These are phyloP conservation scores for Trametes polyzona DNA, from an alignment of 1,284 basidiomycete species.

Conservation along the genomic window DNA sequence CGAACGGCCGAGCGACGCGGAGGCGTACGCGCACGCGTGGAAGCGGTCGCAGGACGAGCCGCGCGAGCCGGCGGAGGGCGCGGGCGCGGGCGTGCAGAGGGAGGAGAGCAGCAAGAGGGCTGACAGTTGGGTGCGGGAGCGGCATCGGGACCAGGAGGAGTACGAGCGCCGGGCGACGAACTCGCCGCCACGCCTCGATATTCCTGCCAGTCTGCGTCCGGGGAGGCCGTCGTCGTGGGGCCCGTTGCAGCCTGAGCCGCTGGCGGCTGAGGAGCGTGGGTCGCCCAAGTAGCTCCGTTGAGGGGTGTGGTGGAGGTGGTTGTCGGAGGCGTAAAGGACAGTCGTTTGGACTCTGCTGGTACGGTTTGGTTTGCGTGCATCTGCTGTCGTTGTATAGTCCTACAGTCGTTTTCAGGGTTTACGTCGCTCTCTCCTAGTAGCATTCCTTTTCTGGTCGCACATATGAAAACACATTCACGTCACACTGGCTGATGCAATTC, in stretches of 20 bases:
- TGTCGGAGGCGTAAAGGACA: neutral
- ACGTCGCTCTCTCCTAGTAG: conserved; percentile 1
- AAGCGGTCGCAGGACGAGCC: conserved; percentile 5
- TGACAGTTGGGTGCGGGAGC: too few relatives aligned
- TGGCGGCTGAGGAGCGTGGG: neutral
- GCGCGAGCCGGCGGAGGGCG: conserved; percentile 2
- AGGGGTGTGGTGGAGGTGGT: neutral
- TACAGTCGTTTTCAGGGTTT: neutral
- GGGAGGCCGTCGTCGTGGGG: conserved; percentile 2
- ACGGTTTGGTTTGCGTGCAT: neutral
- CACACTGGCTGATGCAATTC: too few relatives aligned
- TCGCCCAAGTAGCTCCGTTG: neutral
- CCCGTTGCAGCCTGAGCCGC: neutral
- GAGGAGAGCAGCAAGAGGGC: neutral
- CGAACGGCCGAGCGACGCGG: conserved; percentile 6
- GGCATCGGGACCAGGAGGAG: neutral
- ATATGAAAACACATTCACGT: too few relatives aligned
- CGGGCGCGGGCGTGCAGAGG: neutral
- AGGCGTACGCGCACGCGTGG: conserved; percentile 7
- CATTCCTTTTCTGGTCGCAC: neutral
- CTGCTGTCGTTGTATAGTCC: neutral
- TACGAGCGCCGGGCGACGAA: neutral
- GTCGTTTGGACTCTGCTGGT: neutral
- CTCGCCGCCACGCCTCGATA: conserved; percentile 13
- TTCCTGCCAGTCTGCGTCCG: conserved; percentile 18